Base-by-base conservation (phyloP, 768 basidiomycete species). In the Boletellus emodensis region DNA sequence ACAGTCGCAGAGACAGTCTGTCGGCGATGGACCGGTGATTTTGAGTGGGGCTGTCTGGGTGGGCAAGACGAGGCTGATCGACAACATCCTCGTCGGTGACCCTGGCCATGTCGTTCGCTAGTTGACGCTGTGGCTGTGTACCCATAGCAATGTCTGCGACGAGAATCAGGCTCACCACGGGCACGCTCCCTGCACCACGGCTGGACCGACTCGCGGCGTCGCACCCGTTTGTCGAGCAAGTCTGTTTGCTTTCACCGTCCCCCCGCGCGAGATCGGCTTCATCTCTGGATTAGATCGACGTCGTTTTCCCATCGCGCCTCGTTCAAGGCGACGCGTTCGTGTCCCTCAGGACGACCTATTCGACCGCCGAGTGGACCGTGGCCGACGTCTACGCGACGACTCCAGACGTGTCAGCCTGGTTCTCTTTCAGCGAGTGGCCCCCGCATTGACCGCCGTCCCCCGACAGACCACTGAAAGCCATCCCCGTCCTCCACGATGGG, bases 11-110 rank as follows among this genome's bases (percentile, higher is more conserved):
- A 68, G 55, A 50, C 56, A 56, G n/a, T 64, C 67, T 5, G 59
- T 58, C 6, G 56, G 61, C 13, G 44, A 64, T 53, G 64, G 66
- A 53, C 17, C 62, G 54, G 81, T 86, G 28, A 80, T 96, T 18
- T 59, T 97, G 44, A 95, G 92, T 53, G 94, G 92, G 2, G 93
- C 91, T 26, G 61, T 94, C 54, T 88, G 86, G 79, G 80, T 94
- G 3, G 91, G 90, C 36, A 79, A 76, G 63, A 97, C 94, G 36
- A 78, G 94, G 56, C 66, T 99, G 58, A 97, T 99, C 38, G 95
- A 99, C 69, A 99, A 98, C 65, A 67, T 96, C 45, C 72, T 96
- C 38, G 67, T 96, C 2, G 92, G 84, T 9, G 73, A 81, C 57
- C 53, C 61, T 9, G 62, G 54, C 39, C 7, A 36, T 35, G 33